A percentile compares a stretch with the other conserved stretches of the same genome.
These are phyloP conservation scores for Luffa aegyptiaca DNA, from an alignment of 306 rosid genomes.

Conservation along the genomic window DNA sequence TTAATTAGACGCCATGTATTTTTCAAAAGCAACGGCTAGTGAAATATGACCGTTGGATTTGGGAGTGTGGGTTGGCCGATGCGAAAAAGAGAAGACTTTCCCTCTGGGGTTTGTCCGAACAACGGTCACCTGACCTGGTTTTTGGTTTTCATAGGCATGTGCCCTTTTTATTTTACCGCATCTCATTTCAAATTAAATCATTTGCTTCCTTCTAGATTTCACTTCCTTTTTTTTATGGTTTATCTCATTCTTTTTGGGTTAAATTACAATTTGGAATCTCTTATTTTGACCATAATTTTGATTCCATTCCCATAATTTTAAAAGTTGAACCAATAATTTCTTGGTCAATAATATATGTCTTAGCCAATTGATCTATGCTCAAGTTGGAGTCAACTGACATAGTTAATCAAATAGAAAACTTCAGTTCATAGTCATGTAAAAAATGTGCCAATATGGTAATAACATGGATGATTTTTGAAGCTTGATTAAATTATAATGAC, in stretches of 20 bases:
- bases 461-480: too few relatives aligned
- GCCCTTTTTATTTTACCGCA: slow-evolving; percentile 3
- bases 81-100: slow-evolving; percentile 15
- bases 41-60: slow-evolving; percentile 68
- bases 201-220: not conserved
- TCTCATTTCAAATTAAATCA: slow-evolving; percentile 18
- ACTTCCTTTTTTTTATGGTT: not conserved
- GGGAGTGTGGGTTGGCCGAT: not conserved
- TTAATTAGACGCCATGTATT: slow-evolving; percentile 11
- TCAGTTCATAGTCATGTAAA: too few relatives aligned
- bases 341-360: too few relatives aligned
- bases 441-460: too few relatives aligned
- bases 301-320: too few relatives aligned
- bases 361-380: too few relatives aligned
- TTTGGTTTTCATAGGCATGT: slow-evolving; percentile 26
- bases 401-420: too few relatives aligned
- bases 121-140: slow-evolving; percentile 50
- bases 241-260: too few relatives aligned
- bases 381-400: too few relatives aligned
- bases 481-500: not conserved
- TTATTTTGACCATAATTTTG: too few relatives aligned
- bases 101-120: slow-evolving; percentile 18
- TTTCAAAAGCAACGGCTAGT: slow-evolving; percentile 93
- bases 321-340: too few relatives aligned
- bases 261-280: too few relatives aligned